Evolutionary conservation across 2,329 filamentous ascomycete species (phyloP), one percentile per base, ranked within the genome.

Genomic region (Microdochium bolleyi): DNA sequence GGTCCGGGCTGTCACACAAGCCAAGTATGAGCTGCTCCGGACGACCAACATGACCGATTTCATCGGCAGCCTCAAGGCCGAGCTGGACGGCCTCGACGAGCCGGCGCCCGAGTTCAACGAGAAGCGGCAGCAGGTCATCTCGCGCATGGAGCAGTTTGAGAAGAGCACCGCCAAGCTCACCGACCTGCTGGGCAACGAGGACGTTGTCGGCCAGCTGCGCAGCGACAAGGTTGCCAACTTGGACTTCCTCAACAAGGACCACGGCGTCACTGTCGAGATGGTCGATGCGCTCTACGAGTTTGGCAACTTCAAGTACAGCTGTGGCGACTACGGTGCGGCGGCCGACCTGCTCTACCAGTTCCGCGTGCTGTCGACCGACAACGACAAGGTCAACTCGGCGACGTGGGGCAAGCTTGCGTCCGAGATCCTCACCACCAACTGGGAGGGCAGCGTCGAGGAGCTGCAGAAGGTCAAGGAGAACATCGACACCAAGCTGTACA

Each of bases 1-100:
- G 71, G 73, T 81, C 53, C 78, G 78, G 64, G 85, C 92, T 70
- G 85, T 95, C 63, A 86, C 87, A 58, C 83, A 88, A 68, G 85
- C 91, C 63, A 96, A 96, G 73, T 96, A 92, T 71, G 87, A 92
- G 74, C 84, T 99, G 54, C 84, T 99, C 62, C 92, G 95, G 77
- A 86, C 91, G 71, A 97, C 94, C 66, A 96, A 97, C 79, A 99
- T 99, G 94, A 94, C 88, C 65, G 94, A 99, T 73, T 99, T 95
- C 70, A 89, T 97, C 52, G 92, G 92, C 66, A 88, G 87, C 65
- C 77, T 99, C 61, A 90, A 95, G 79, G 88, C 88, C 69, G 88
- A 96, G 66, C 83, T 99, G 60, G 84, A 97, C 76, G 80, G 85
- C 62, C 82, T 90, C 58, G 79, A 87, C 55, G 81, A 89, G 57